phyloP scores from a whole-genome alignment of 805 yeast genomes.

The Candida sakaeoensis region DNA sequence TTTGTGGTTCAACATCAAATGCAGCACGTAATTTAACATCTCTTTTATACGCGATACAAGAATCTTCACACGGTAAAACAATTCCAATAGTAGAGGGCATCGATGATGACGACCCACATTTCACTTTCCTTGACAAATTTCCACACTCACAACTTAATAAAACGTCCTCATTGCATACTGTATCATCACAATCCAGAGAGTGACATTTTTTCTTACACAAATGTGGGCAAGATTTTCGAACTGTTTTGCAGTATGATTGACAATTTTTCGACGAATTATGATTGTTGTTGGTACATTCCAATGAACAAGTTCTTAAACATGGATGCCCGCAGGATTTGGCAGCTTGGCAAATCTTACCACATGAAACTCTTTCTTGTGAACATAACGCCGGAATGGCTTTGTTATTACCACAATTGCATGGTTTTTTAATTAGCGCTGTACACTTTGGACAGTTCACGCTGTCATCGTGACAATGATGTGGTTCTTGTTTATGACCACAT shows the following conservation, averaged over 20 bases:
- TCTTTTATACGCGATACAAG: conserved; percentile 59
- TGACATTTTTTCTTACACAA: conserved; percentile 65
- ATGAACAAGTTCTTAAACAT: conserved; percentile 56
- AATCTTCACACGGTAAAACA: conserved; percentile 60
- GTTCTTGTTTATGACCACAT: conserved; percentile 72
- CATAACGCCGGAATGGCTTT: conserved; percentile 58
- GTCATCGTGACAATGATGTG: conserved; percentile 75
- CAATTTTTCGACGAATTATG: conserved; percentile 54
- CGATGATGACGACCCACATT: conserved; percentile 54
- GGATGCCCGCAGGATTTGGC: conserved; percentile 39
- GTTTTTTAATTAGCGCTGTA: conserved; percentile 51
- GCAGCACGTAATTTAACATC: conserved; percentile 63
- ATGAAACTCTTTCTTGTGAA: conserved; percentile 63
- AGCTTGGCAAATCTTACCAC: conserved; percentile 41
- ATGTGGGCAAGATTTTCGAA: conserved; percentile 62
- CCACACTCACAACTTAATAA: conserved; percentile 64
- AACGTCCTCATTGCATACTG: conserved; percentile 51
- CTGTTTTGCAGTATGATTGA: conserved; percentile 52
- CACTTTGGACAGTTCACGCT: conserved; percentile 70
- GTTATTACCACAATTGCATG: conserved; percentile 60
- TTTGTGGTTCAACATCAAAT: conserved; percentile 27
- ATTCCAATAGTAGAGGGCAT: conserved; percentile 32
- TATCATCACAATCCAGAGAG: conserved; percentile 45
- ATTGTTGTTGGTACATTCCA: conserved; percentile 51
- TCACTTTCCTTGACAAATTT: conserved; percentile 39